These are phyloP conservation scores for Botrytis byssoidea DNA, from an alignment of 2,329 filamentous ascomycete genomes.

Conservation along the genomic window DNA sequence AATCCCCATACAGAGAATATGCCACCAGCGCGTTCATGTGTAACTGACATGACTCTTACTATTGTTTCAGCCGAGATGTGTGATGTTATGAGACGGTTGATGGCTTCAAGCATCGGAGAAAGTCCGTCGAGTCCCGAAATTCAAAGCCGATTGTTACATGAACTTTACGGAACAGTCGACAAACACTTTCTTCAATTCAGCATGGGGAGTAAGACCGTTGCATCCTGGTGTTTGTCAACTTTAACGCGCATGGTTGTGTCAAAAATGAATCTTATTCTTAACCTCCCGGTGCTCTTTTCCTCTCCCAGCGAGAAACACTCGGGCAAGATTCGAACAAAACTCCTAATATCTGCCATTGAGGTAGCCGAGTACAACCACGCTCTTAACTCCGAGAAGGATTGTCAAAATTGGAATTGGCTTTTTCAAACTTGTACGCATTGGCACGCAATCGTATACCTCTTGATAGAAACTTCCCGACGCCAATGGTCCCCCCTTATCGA, in stretches of 20 bases:
- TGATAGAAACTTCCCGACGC: constrained; percentile 40
- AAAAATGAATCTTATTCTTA: constrained; percentile 55
- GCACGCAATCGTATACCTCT: constrained; percentile 43
- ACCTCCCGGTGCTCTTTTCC: constrained; percentile 51
- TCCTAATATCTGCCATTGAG: constrained; percentile 53
- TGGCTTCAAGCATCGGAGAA: constrained; percentile 39
- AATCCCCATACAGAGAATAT: constrained; percentile 35
- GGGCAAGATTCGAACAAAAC: constrained; percentile 43
- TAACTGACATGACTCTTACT: constrained; percentile 27
- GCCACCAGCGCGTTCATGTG: constrained; percentile 15
- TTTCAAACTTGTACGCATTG: constrained; percentile 44
- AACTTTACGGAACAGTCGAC: constrained; percentile 47
- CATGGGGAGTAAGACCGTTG: constrained; percentile 37
- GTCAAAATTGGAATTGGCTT: constrained; percentile 44
- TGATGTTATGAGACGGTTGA: constrained; percentile 30
- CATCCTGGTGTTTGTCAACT: constrained; percentile 43
- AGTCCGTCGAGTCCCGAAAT: constrained; percentile 41
- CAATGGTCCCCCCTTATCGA: constrained; percentile 41
- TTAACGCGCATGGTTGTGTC: constrained; percentile 51
- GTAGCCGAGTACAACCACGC: constrained; percentile 56
- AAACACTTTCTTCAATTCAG: constrained; percentile 45
- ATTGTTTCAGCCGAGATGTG: constrained; percentile 18
- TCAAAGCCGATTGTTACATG: constrained; percentile 47
- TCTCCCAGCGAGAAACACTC: constrained; percentile 42
- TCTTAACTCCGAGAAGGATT: constrained; percentile 50